These are phyloP conservation scores for Sporobolomyces phaffii DNA, from an alignment of 768 basidiomycete species.

Conservation along the genomic window DNA sequence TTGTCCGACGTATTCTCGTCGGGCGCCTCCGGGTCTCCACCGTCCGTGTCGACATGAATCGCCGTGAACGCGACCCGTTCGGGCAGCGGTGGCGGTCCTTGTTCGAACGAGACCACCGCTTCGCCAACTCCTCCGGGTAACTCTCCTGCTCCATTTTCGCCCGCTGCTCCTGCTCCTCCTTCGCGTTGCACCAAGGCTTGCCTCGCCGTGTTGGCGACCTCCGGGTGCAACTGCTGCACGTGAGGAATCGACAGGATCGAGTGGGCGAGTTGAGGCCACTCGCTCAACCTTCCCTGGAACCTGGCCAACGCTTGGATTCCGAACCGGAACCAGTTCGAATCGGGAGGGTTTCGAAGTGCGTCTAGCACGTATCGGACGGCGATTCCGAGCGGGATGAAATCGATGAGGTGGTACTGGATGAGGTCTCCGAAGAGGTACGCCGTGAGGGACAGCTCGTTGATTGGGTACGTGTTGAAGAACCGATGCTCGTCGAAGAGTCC, in stretches of 20 bases:
- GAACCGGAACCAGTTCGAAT: slow-evolving; percentile 90
- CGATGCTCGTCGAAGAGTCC: slow-evolving; percentile 99
- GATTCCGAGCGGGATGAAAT: slow-evolving; percentile 88
- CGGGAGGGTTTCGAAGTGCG: slow-evolving; percentile 80
- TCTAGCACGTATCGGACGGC: slow-evolving; percentile 95
- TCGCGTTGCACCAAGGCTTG: slow-evolving; percentile 38
- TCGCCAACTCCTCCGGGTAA: slow-evolving; percentile 18
- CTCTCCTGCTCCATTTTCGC: slow-evolving; percentile 39
- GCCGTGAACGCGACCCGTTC: slow-evolving; percentile 62
- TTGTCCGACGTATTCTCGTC: slow-evolving; percentile 83
- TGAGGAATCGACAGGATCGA: slow-evolving; percentile 80
- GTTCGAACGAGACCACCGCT: background rate
- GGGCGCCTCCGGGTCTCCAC: slow-evolving; percentile 61
- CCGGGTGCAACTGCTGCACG: slow-evolving; percentile 76
- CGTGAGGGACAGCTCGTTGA: slow-evolving; percentile 89
- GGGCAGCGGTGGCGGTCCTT: slow-evolving; percentile 46
- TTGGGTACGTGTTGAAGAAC: slow-evolving; percentile 93
- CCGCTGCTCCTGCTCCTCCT: no score
- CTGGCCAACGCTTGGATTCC: slow-evolving; percentile 82
- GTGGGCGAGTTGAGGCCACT: slow-evolving; percentile 90
- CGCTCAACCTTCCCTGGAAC: slow-evolving; percentile 76
- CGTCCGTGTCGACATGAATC: slow-evolving; percentile 64
- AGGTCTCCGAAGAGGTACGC: slow-evolving; percentile 93
- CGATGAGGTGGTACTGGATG: slow-evolving; percentile 86
- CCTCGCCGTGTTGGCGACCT: slow-evolving; percentile 47